Conservation (phyloP, 164 flowering plant genomes). For the Tinospora cordifolia region DNA sequence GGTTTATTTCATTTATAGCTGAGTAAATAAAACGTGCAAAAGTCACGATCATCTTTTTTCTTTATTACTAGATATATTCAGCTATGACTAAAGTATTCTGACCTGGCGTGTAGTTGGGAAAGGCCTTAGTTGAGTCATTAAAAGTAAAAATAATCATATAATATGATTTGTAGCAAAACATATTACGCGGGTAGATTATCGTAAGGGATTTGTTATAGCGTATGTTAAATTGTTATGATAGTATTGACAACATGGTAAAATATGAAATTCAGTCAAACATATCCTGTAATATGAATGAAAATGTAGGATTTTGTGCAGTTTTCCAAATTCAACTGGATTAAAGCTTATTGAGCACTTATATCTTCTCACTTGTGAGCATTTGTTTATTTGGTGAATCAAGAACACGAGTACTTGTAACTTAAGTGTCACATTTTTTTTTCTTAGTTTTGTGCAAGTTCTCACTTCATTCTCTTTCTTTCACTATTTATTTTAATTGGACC, state of each 20-base stretch:
- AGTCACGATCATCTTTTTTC: too few species aligned
- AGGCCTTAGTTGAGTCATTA: too few species aligned
- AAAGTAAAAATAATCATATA: neutral
- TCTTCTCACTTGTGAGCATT: too few species aligned
- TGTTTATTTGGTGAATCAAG: neutral
- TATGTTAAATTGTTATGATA: neutral
- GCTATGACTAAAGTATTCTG: too few species aligned
- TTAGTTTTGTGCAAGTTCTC: neutral
- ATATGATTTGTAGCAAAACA: neutral
- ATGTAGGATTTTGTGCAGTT: neutral
- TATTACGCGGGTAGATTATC: neutral
- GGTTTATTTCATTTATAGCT: neutral
- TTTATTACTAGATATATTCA: too few species aligned
- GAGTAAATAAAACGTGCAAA: too few species aligned
- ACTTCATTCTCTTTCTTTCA: too few species aligned
- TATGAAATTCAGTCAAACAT: neutral
- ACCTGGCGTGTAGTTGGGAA: too few species aligned
- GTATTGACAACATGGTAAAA: neutral
- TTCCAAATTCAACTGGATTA: neutral
- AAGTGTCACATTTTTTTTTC: neutral
- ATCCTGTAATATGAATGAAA: neutral
- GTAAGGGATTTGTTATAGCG: neutral
- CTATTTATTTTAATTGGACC: too few species aligned
- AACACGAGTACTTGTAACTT: neutral
- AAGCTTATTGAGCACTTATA: neutral